Percentiles rank a stretch among this genome's conserved stretches.
These are phyloP conservation scores for Globisporangium paddicum DNA, from an alignment of 352 stramenopile species.

Conservation along the genomic window DNA sequence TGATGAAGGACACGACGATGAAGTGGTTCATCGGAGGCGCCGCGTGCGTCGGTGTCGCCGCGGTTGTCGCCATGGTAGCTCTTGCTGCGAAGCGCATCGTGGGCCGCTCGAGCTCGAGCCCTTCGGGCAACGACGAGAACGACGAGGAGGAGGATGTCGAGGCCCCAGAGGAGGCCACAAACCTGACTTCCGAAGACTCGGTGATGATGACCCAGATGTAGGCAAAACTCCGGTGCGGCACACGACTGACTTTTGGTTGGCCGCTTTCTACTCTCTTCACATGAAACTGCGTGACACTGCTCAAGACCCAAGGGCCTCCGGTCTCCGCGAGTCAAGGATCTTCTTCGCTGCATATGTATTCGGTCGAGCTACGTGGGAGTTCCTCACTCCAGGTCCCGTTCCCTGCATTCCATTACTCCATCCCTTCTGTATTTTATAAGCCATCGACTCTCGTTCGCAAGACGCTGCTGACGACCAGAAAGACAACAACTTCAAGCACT, in stretches of 20 bases:
- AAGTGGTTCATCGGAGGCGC: neutral
- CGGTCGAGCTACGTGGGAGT: neutral
- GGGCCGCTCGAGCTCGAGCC: neutral
- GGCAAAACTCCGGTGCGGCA: neutral
- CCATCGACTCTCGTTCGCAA: neutral
- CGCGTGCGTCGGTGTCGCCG: neutral
- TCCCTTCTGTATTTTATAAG: neutral
- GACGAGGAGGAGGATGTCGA: neutral
- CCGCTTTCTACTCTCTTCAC: neutral
- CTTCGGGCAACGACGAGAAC: neutral
- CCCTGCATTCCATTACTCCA: neutral
- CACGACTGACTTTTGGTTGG: neutral
- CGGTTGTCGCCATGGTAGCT: neutral
- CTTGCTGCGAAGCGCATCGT: neutral
- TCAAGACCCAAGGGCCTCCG: neutral
- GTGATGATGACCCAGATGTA: neutral
- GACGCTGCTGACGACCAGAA: neutral
- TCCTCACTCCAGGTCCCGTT: neutral
- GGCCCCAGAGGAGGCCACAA: neutral
- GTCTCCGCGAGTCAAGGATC: neutral
- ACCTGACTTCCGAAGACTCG: neutral
- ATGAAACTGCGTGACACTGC: neutral
- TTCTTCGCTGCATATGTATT: neutral
- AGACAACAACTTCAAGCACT: neutral
- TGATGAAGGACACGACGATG: neutral